Conservation (phyloP, 257 asterid genomes). For the Salvia miltiorrhiza region DNA sequence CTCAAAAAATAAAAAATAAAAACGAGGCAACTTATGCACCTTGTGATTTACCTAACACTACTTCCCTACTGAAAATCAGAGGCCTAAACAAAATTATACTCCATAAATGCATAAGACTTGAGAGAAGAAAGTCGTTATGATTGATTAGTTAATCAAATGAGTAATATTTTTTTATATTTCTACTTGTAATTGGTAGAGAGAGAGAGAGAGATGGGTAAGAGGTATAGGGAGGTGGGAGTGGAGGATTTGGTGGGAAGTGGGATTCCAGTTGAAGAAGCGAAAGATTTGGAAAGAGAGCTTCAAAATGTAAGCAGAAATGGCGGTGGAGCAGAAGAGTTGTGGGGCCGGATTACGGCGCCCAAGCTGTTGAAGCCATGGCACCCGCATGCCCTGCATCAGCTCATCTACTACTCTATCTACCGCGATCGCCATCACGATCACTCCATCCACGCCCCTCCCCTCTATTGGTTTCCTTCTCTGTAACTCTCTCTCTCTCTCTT, state of each 20-base stretch:
- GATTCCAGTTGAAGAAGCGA: conserved; percentile 50
- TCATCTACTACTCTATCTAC: conserved; percentile 64
- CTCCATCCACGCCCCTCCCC: conserved; percentile 65
- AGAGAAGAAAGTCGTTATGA: too few species aligned
- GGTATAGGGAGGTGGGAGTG: conserved; percentile 43
- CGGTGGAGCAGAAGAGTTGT: conserved; percentile 40
- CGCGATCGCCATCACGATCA: conserved; percentile 34
- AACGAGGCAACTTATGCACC: too few species aligned
- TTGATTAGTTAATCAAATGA: too few species aligned
- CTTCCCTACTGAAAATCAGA: too few species aligned
- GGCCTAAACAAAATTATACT: too few species aligned
- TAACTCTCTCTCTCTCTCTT: conserved; percentile 25
- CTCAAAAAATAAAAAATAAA: too few species aligned
- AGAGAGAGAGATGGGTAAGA: conserved; percentile 40
- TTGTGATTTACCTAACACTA: too few species aligned
- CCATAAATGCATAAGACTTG: too few species aligned
- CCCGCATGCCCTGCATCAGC: conserved; percentile 72
- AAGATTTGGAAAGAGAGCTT: conserved; percentile 37
- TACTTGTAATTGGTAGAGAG: background rate
- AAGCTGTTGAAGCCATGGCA: conserved; percentile 69
- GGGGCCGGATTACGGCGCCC: conserved; percentile 52
- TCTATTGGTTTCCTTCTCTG: conserved; percentile 89
- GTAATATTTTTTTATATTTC: too few species aligned
- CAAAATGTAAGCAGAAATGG: conserved; percentile 23
- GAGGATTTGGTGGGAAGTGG: conserved; percentile 61